These are phyloP conservation scores for Physcomitrellopsis africana DNA, from an alignment of 225 moss, liverwort and hornwort genomes.

Conservation along the genomic window DNA sequence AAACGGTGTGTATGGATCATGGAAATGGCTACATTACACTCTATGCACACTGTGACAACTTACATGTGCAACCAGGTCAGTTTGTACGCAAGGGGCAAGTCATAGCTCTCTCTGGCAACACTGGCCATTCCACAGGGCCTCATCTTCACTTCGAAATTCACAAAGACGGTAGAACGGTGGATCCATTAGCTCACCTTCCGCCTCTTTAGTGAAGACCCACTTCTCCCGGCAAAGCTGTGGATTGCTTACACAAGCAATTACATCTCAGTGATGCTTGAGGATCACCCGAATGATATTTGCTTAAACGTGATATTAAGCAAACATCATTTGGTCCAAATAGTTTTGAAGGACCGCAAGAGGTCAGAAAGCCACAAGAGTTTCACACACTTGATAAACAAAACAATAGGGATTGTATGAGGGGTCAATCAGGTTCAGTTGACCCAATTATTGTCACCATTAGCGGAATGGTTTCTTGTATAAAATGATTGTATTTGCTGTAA, in stretches of 20 bases:
- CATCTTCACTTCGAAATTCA: conserved; percentile 55
- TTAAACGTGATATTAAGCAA: not conserved
- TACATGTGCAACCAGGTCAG: conserved; percentile 38
- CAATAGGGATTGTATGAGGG: conserved; percentile 11
- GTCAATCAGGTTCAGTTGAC: conserved; percentile 31
- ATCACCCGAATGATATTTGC: not conserved
- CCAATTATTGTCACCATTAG: conserved; percentile 22
- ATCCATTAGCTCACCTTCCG: conserved; percentile 44
- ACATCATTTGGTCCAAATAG: not conserved
- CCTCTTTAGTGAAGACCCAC: conserved; percentile 29
- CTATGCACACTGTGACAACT: conserved; percentile 48
- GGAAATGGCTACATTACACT: conserved; percentile 46
- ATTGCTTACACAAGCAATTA: conserved; percentile 18
- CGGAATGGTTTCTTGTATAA: conserved; percentile 26
- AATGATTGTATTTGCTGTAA: conserved; percentile 22
- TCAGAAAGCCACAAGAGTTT: conserved; percentile 8
- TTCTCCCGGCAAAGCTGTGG: conserved; percentile 29
- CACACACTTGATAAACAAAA: not conserved
- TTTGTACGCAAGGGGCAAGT: conserved; percentile 49
- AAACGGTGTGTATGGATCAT: conserved; percentile 51
- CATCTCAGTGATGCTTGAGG: conserved; percentile 2
- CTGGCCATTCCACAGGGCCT: conserved; percentile 50
- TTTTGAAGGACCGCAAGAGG: not conserved
- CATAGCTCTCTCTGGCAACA: conserved; percentile 45
- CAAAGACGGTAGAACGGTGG: conserved; percentile 44